phyloP scores from a whole-genome alignment of 2,329 filamentous ascomycete genomes.

The Geosmithia morbida region DNA sequence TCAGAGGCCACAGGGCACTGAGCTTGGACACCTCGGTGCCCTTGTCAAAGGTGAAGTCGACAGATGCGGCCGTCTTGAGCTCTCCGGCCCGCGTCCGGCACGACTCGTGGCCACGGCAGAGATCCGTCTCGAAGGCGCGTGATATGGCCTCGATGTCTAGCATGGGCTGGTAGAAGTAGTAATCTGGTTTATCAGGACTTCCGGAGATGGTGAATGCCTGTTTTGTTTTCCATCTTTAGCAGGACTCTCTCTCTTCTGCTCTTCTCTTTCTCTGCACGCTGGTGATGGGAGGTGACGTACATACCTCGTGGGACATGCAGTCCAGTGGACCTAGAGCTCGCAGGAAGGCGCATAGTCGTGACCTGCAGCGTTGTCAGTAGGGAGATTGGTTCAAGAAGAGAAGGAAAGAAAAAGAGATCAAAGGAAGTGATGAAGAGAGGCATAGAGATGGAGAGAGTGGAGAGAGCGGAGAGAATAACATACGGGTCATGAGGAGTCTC shows the following conservation, averaged over 20 bases:
- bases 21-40: conserved; percentile 51
- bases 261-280: neutral
- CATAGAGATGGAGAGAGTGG: too few relatives aligned
- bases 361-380: conserved; percentile 13
- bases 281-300: neutral
- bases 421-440: too few relatives aligned
- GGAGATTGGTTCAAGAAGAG: too few relatives aligned
- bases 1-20: conserved; percentile 47
- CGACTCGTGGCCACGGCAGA: conserved; percentile 33
- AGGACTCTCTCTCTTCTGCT: too few relatives aligned
- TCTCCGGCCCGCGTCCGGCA: conserved; percentile 34
- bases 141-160: conserved; percentile 40
- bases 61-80: conserved; percentile 37
- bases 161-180: conserved; percentile 58
- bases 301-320: conserved; percentile 27
- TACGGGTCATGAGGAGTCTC: neutral
- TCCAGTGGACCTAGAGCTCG: conserved; percentile 41
- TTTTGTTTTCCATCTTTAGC: neutral
- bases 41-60: conserved; percentile 68
- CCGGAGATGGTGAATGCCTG: neutral
- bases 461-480: too few relatives aligned
- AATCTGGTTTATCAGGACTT: conserved; percentile 36
- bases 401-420: neutral
- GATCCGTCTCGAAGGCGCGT: conserved; percentile 30
- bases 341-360: conserved; percentile 42